A percentile compares a stretch with the other conserved stretches of the same genome.
These are phyloP conservation scores for Pythium sp. DNA, from an alignment of 352 stramenopile species.

Conservation along the genomic window DNA sequence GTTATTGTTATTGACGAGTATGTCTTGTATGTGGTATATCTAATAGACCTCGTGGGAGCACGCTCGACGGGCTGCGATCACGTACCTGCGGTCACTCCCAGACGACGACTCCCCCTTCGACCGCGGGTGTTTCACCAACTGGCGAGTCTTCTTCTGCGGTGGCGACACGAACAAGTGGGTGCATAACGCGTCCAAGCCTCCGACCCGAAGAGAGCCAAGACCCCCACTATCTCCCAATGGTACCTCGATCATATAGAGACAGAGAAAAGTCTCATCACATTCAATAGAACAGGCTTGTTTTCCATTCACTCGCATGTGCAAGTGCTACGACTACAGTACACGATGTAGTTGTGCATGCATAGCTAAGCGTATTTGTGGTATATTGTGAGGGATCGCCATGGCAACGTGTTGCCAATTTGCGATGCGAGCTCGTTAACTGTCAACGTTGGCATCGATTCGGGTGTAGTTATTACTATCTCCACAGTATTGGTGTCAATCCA, in stretches of 20 bases:
- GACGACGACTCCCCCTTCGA: slow-evolving; percentile 69
- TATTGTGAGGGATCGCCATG: neutral
- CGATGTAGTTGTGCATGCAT: neutral
- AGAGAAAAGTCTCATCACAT: neutral
- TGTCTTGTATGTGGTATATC: neutral
- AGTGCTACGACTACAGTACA: neutral
- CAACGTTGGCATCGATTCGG: no score
- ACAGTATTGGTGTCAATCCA: neutral
- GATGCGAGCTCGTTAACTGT: no score
- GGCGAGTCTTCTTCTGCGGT: slow-evolving; percentile 46
- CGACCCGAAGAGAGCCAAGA: neutral
- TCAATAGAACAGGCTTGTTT: neutral
- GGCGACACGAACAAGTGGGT: slow-evolving; percentile 67
- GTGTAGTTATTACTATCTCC: neutral
- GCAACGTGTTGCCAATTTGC: neutral
- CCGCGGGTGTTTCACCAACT: slow-evolving; percentile 56
- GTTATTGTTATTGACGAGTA: neutral
- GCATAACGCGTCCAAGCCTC: slow-evolving; percentile 21
- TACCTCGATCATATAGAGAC: slow-evolving; percentile 6
- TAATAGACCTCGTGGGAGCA: slow-evolving; percentile 72
- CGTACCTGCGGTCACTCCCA: slow-evolving; percentile 62
- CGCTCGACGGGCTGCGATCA: slow-evolving; percentile 61
- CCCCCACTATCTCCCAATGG: slow-evolving; percentile 3
- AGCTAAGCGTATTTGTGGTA: neutral
- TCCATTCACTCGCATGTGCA: neutral